Conservation (phyloP, 495 filamentous ascomycete genomes). For the Neurospora sp. region DNA sequence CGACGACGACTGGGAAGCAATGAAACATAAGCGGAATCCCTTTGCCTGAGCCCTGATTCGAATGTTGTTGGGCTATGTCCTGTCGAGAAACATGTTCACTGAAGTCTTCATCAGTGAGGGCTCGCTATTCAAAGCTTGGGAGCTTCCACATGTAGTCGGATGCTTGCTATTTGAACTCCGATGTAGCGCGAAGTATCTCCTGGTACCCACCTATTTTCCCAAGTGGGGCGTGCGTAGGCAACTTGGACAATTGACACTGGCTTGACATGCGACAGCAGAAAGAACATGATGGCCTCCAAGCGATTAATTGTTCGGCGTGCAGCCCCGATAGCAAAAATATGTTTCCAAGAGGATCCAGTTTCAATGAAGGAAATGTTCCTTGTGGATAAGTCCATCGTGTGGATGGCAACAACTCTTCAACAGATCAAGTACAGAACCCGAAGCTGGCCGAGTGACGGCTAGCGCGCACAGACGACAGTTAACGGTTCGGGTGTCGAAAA, state of each 20-base stretch:
- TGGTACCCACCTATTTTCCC: not conserved
- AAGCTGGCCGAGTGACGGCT: not conserved
- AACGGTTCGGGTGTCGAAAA: not conserved
- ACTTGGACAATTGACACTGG: not conserved
- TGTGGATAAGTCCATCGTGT: not conserved
- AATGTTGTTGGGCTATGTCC: not conserved
- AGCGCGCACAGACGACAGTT: not conserved
- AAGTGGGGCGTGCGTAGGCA: not conserved
- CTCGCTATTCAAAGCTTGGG: not conserved
- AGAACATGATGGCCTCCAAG: not conserved
- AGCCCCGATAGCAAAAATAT: not conserved
- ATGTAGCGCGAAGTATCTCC: not conserved
- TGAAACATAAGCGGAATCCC: not conserved
- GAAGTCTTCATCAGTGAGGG: not conserved
- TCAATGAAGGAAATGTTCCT: not conserved
- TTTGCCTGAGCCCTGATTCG: not conserved
- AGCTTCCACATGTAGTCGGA: not conserved
- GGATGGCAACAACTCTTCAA: not conserved
- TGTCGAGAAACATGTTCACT: not conserved
- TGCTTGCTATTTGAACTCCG: not conserved
- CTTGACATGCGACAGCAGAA: not conserved
- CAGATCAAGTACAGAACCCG: not conserved
- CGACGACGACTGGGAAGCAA: not conserved
- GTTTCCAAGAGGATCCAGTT: not conserved
- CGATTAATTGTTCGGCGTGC: not conserved